Evolutionary conservation across 768 basidiomycete genomes (phyloP), one percentile per base, ranked within the genome.

Genomic region (Phylloporus sp.): DNA sequence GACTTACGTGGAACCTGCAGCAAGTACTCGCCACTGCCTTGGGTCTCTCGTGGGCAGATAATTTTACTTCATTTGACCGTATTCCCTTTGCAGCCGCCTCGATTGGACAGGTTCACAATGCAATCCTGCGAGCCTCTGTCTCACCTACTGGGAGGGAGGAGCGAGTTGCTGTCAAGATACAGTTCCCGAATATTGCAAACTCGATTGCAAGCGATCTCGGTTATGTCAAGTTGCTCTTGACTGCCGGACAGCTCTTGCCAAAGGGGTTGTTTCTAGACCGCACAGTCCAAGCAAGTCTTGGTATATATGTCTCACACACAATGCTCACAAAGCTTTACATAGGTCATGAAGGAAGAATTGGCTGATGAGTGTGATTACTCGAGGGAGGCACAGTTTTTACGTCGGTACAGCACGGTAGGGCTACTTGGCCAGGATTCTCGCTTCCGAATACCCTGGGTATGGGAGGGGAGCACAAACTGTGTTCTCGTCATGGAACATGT

Each of bases 71-170:
- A 0, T 96, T 98, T 64, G 80, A 86, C 46, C 81, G 88, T 5
- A 74, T 91, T 3, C 95, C 95, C 0, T 91, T 96, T 55, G 94
- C 94, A 2, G 89, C 93, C 0, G 95, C 95, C 1, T 97, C 95
- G 3, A 98, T 99, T 27, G 96, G 96, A 0, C 95, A 99, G 64
- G 95, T 98, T 1, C 95, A 99, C 59, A 69, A 60, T 0, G 95
- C 88, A 0, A 70, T 78, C 3, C 75, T 97, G 10, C 64, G 76
- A 0, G 65, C 80, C 0, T 54, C 67, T 13, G 62, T 66, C 21
- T 79, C 79, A 4, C 78, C 82, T 3, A 83, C 80, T 7, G 76
- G 77, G 15, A 64, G 55, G 34, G 71, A 76, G 1, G 80, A 76
- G 48, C 72, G 67, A 5, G 85, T 88, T 22, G 88, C 88, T 0